Evolutionary conservation across 2,329 filamentous ascomycete species (phyloP), one percentile per base, ranked within the genome.

Genomic region (Myriosclerotinia duriaeana): DNA sequence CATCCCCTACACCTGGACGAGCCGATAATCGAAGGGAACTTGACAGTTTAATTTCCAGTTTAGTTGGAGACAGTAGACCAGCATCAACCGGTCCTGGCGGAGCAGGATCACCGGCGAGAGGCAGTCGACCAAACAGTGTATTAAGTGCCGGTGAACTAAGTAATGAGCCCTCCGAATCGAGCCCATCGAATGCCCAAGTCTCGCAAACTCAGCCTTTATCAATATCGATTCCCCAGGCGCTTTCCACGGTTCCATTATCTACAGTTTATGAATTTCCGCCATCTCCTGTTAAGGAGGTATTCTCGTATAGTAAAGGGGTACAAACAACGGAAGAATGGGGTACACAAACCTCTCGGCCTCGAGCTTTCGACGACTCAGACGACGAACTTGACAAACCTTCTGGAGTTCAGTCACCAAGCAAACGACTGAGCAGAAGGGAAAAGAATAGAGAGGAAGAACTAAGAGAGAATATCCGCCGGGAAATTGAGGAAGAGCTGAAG

Each of bases 221-320:
- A 26, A 76, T 74, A 42, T 72, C 75, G 7, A 75, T 71, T 44
- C 58, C 14, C 34, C 92, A 94, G 74, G 89, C 87, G 3, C 85
- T 97, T 26, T 89, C 87, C 9, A 89, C 93, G 1, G 87, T 87
- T 14, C 84, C 90, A 9, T 82, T 92, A 64, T 87, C 88, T 22
- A 93, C 91, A 44, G 85, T 95, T 68, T 93, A 90, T 78, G 93
- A 97, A 78, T 90, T 87, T 70, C 87, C 90, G 1, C 89, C 91
- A 1, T 89, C 88, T 26, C 87, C 89, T 44, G 86, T 89, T 65
- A 87, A 89, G 71, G 95, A 99, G 78, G 83, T 96, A 68, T 93
- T 96, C 75, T 96, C 93, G 64, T 99, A 99, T 82, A 98, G 91
- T 83, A 98, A 97, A 80, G 93, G 89, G 66, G 93, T 98, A 30